These are phyloP conservation scores for Helicostylum pulchrum DNA, from an alignment of 192 early-diverging fungal species.

Conservation along the genomic window DNA sequence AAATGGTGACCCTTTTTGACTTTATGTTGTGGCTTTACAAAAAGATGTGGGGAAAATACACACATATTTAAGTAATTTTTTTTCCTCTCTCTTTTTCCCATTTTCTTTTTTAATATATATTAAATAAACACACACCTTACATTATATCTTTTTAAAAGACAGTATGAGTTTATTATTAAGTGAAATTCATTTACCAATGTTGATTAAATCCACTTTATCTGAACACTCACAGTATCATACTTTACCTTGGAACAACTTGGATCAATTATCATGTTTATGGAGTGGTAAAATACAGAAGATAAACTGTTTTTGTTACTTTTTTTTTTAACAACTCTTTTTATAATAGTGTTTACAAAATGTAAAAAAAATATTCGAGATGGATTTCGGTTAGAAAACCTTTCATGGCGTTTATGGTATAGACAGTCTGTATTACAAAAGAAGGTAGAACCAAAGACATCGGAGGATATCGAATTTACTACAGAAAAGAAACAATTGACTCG, in stretches of 20 bases:
- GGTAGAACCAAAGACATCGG: constrained; percentile 4
- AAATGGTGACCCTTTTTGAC: too few species aligned
- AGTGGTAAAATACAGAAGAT: constrained; percentile 5
- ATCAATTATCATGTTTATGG: constrained; percentile 15
- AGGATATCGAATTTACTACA: constrained; percentile 9
- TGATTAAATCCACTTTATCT: constrained; percentile 6
- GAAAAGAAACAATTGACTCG: constrained; percentile 1
- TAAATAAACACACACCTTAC: neutral
- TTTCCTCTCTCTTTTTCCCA: constrained; percentile 4
- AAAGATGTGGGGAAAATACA: neutral
- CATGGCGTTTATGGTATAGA: constrained; percentile 38
- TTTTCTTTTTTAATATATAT: neutral
- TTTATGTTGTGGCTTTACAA: neutral
- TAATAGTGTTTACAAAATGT: constrained; percentile 29
- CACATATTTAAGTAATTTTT: neutral
- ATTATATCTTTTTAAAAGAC: too few species aligned
- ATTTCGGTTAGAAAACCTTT: constrained; percentile 32
- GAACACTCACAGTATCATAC: constrained; percentile 2
- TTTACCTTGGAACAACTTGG: constrained; percentile 14
- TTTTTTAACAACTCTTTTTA: neutral
- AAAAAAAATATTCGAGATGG: constrained; percentile 28
- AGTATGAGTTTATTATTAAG: constrained; percentile 6
- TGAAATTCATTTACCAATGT: constrained; percentile 9
- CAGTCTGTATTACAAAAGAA: constrained; percentile 19
- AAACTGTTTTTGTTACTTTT: too few species aligned